Conservation (phyloP, 192 early-diverging fungal genomes). For the Coemansia sp. region DNA sequence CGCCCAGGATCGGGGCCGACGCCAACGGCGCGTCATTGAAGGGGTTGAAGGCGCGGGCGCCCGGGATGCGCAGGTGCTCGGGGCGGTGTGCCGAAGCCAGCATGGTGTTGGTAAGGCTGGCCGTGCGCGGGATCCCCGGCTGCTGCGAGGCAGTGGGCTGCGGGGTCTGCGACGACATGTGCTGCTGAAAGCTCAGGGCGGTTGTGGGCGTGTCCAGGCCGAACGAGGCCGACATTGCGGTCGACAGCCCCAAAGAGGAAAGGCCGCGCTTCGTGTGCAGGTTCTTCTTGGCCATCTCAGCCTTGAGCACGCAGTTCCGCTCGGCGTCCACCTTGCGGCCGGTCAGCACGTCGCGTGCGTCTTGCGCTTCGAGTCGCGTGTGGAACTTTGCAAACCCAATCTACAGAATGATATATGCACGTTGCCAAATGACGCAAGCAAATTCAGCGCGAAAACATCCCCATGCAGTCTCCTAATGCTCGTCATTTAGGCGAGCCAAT, state of each 20-base stretch:
- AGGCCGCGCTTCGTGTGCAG: conserved; percentile 84
- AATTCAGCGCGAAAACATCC: too few species aligned
- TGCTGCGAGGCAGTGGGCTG: conserved; percentile 7
- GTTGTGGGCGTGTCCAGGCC: conserved; percentile 35
- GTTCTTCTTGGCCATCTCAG: conserved; percentile 99
- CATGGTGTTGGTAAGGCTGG: conserved; percentile 30
- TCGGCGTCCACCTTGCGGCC: conserved; percentile 90
- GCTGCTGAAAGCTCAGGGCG: conserved; percentile 15
- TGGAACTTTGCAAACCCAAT: conserved; percentile 99
- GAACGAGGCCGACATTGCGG: conserved; percentile 34
- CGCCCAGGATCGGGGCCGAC: conserved; percentile 46
- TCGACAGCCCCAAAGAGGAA: conserved; percentile 41
- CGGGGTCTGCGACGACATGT: conserved; percentile 1
- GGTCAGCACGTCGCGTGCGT: conserved; percentile 86
- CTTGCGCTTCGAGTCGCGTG: conserved; percentile 80
- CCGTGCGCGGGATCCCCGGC: conserved; percentile 20
- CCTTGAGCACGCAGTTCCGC: conserved; percentile 81
- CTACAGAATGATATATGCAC: conserved; percentile 11
- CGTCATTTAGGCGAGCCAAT: neutral
- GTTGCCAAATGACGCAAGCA: too few species aligned
- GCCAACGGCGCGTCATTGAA: conserved; percentile 44
- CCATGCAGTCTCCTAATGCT: neutral
- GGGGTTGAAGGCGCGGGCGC: conserved; percentile 36
- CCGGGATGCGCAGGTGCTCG: conserved; percentile 44
- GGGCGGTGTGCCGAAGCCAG: conserved; percentile 36